Evolutionary conservation across 495 filamentous ascomycete genomes (phyloP).

Genomic region (Pyrenopolyporus hunteri): DNA sequence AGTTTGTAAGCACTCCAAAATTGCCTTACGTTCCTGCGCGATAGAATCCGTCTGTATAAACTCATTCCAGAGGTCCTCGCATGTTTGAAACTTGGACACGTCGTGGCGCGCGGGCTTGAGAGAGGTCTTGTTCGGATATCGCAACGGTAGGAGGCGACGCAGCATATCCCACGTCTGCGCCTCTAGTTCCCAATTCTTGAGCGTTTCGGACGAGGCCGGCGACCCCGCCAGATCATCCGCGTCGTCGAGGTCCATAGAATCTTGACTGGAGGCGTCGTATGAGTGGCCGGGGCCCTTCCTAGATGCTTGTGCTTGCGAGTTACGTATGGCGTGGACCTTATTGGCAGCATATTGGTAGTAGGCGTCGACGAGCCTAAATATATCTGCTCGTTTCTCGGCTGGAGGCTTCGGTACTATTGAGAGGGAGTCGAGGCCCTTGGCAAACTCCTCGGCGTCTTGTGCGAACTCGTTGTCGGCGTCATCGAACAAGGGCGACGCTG

Average conservation of each 20-base stretch:
- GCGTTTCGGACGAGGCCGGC: slow-evolving; percentile 43
- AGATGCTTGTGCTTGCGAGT: slow-evolving; percentile 36
- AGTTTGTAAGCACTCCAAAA: slow-evolving; percentile 82
- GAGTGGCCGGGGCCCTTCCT: slow-evolving; percentile 24
- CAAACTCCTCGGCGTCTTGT: slow-evolving; percentile 54
- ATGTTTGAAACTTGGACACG: slow-evolving; percentile 42
- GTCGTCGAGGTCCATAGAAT: slow-evolving; percentile 66
- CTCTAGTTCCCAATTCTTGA: slow-evolving; percentile 60
- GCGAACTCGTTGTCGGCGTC: slow-evolving; percentile 41
- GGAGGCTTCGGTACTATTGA: slow-evolving; percentile 39
- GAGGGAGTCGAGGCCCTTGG: slow-evolving; percentile 51
- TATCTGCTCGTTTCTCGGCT: slow-evolving; percentile 49
- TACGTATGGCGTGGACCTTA: slow-evolving; percentile 46
- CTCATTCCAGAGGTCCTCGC: slow-evolving; percentile 50
- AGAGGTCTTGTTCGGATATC: slow-evolving; percentile 48
- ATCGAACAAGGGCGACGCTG: slow-evolving; percentile 13
- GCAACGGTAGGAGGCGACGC: slow-evolving; percentile 61
- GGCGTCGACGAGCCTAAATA: slow-evolving; percentile 52
- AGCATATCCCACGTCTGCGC: slow-evolving; percentile 90
- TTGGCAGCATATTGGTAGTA: slow-evolving; percentile 51
- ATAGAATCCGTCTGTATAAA: slow-evolving; percentile 54
- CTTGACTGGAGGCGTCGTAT: slow-evolving; percentile 64
- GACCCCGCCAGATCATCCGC: slow-evolving; percentile 46
- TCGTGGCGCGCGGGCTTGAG: slow-evolving; percentile 40
- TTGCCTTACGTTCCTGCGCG: slow-evolving; percentile 71